Evolutionary conservation across 129 eudicot species (phyloP).

Genomic region (Helianthus tuberosus): DNA sequence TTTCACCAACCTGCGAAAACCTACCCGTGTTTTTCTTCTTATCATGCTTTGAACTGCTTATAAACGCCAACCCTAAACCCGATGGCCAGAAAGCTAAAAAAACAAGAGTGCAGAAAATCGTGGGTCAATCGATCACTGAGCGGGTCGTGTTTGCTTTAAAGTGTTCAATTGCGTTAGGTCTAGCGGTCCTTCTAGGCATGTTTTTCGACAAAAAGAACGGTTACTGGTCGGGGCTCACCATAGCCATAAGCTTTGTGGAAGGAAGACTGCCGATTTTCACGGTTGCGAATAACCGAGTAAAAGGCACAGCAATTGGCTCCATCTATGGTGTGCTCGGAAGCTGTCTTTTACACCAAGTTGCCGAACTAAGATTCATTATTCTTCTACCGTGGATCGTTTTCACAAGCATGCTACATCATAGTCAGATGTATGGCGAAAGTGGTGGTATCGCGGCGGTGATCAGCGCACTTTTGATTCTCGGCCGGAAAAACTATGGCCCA

Average conservation of each 20-base stretch:
- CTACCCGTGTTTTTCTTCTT: conserved; percentile 51
- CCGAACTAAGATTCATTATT: conserved; percentile 48
- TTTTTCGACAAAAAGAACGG: conserved; percentile 60
- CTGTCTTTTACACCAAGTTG: conserved; percentile 43
- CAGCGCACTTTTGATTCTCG: conserved; percentile 77
- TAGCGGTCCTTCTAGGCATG: conserved; percentile 70
- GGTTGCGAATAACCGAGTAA: conserved; percentile 62
- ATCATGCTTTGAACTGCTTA: conserved; percentile 51
- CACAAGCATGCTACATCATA: conserved; percentile 70
- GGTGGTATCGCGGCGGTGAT: conserved; percentile 75
- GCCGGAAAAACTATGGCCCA: conserved; percentile 68
- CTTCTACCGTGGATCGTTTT: conserved; percentile 85
- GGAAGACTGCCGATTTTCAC: conserved; percentile 60
- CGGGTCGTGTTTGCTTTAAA: conserved; percentile 58
- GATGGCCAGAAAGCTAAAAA: conserved; percentile 19
- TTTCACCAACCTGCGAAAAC: conserved; percentile 26
- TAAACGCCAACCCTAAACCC: conserved; percentile 23
- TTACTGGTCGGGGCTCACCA: conserved; percentile 86
- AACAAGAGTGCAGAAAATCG: not conserved
- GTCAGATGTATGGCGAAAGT: conserved; percentile 71
- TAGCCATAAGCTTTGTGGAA: conserved; percentile 72
- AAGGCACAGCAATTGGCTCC: conserved; percentile 88
- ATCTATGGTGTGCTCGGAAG: conserved; percentile 72
- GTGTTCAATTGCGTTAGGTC: conserved; percentile 73
- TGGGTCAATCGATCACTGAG: conserved; percentile 18